Percentiles rank a stretch among this genome's conserved stretches.
Evolutionary conservation across 805 yeast species (phyloP).

Genomic region (Lipomyces spencermartinsiae): DNA sequence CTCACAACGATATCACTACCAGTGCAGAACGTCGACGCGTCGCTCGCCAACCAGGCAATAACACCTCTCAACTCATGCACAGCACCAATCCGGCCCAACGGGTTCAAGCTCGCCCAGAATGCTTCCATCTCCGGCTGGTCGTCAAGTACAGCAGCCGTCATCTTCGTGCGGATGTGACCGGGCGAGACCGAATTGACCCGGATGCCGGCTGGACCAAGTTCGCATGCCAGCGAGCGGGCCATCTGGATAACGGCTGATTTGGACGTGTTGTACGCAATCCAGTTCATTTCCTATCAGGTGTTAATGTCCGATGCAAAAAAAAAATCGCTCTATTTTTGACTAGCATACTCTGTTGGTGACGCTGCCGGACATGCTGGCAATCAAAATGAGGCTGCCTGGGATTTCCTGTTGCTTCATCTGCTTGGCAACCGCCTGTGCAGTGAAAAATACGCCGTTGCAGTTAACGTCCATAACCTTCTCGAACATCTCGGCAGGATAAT

Average conservation of each 20-base stretch:
- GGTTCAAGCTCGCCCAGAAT: slow-evolving; percentile 55
- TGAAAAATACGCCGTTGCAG: slow-evolving; percentile 71
- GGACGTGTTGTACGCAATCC: slow-evolving; percentile 63
- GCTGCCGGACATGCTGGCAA: slow-evolving; percentile 80
- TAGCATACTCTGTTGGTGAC: slow-evolving; percentile 77
- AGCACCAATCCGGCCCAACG: slow-evolving; percentile 67
- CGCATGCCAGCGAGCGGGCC: slow-evolving; percentile 70
- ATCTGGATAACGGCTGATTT: slow-evolving; percentile 74
- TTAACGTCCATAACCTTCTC: slow-evolving; percentile 69
- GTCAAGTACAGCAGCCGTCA: slow-evolving; percentile 52
- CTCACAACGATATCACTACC: slow-evolving; percentile 70
- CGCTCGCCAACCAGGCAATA: slow-evolving; percentile 67
- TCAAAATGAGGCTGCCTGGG: slow-evolving; percentile 73
- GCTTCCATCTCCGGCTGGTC: slow-evolving; percentile 48
- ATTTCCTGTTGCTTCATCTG: slow-evolving; percentile 61
- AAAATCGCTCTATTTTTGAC: not conserved
- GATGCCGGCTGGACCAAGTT: slow-evolving; percentile 70
- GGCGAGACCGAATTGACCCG: slow-evolving; percentile 76
- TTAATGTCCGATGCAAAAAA: too few species aligned
- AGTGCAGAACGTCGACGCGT: slow-evolving; percentile 70
- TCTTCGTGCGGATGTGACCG: slow-evolving; percentile 64
- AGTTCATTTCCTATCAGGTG: slow-evolving; percentile 42
- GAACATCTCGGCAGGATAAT: slow-evolving; percentile 65
- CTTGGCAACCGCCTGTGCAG: slow-evolving; percentile 71
- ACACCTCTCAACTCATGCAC: slow-evolving; percentile 73